Base-by-base conservation (phyloP, 73 alveolate species). In the Paraurostyla sp. region DNA sequence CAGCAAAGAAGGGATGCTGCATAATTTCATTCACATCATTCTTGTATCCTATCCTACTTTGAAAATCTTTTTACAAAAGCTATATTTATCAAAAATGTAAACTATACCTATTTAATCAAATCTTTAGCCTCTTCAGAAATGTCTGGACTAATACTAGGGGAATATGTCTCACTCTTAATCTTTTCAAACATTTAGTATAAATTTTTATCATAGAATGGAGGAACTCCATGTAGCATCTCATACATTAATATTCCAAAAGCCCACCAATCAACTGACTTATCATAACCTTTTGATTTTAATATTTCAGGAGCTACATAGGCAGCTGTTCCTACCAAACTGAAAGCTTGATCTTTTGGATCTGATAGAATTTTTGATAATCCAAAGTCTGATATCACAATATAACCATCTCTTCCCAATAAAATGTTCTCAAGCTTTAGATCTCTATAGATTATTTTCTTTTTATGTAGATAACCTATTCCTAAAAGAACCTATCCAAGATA, bases 251-350 rank as follows among this genome's bases (percentile, higher is more conserved):
- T 90, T 18, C 99, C 99, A 48, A 95, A 89, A 25, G 96, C 93
- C 99, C 99, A 96, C 98, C 98, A 95, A 85, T 96, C 99, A 4
- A 94, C 98, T 69, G 86, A 85, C 35, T 54, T 43, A 35, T 63
- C 87, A 81, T 89, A 81, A 0, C 88, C 88, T 50, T 38, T 49
- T 80, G 84, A 23, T 27, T 78, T 81, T 33, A 89, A 23, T 16
- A 89, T 85, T 51, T 89, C 95, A 18, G 95, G 95, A 9, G 95
- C 95, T 51, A 82, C 62, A 82, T 89, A 89, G n/a, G 62, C 88
- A n/a, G 92, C 80, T 1, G 95, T 89, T 0, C 95, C 95, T 13
- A 60, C 83, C 6, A 59, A 25, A 43, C 85, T 60, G 38, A 63
- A 51, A n/a, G 93, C 73, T 73, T 54, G 45, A 35, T 52, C 83